Percentiles rank a stretch among this genome's conserved stretches.
Evolutionary conservation across 2,329 filamentous ascomycete genomes (phyloP).

Genomic region (Trichoderma citrinoviride): DNA sequence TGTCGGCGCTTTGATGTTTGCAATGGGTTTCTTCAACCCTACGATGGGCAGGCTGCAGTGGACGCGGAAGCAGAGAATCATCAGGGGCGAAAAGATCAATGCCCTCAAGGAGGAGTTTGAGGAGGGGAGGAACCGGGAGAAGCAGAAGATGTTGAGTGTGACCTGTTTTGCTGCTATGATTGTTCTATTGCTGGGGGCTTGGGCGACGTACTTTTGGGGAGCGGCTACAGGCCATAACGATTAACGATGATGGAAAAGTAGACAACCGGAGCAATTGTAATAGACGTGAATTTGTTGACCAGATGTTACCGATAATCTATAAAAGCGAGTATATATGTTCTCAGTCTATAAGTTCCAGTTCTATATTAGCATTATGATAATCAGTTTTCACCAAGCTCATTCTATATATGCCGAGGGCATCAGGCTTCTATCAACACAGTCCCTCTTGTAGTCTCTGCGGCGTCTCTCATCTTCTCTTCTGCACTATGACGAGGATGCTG

Average conservation of each 20-base stretch:
- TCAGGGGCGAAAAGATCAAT: slow-evolving; percentile 43
- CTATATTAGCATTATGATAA: background rate
- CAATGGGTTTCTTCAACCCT: slow-evolving; percentile 38
- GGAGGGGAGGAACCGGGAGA: slow-evolving; percentile 31
- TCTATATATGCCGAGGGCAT: background rate
- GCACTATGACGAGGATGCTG: too few species aligned
- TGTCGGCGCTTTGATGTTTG: slow-evolving; percentile 42
- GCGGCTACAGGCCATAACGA: slow-evolving; percentile 51
- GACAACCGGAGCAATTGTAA: background rate
- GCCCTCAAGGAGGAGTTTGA: slow-evolving; percentile 43
- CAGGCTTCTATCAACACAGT: rapidly evolving
- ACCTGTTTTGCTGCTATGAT: slow-evolving; percentile 44
- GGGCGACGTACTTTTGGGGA: slow-evolving; percentile 60
- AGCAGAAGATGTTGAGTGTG: slow-evolving; percentile 43
- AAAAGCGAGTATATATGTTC: too few species aligned
- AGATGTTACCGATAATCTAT: background rate
- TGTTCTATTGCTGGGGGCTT: slow-evolving; percentile 49
- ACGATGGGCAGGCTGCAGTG: slow-evolving; percentile 54
- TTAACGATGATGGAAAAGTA: background rate
- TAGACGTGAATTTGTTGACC: background rate
- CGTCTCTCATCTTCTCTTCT: rapidly evolving
- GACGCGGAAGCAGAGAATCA: slow-evolving; percentile 53
- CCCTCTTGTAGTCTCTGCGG: too few species aligned
- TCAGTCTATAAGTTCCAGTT: background rate
- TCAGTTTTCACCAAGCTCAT: background rate